Percentiles rank a stretch among this genome's conserved stretches.
These are phyloP conservation scores for Tetrahymena elliotti DNA, from an alignment of 73 alveolate species.

Conservation along the genomic window DNA sequence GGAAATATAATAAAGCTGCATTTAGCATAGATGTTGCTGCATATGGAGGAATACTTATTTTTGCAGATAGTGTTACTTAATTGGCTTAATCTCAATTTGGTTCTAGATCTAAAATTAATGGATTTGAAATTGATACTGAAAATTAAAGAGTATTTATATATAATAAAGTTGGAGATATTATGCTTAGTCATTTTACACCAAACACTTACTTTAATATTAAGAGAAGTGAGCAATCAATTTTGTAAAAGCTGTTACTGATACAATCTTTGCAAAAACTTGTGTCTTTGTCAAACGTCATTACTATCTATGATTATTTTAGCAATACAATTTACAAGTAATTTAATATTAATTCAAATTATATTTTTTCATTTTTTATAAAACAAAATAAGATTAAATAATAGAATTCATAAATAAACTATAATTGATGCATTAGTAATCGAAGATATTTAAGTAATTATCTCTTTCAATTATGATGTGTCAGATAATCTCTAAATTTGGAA, in stretches of 20 bases:
- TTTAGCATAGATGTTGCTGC: background rate
- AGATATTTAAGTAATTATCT: background rate
- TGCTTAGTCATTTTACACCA: background rate
- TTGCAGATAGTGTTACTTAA: background rate
- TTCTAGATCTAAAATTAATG: background rate
- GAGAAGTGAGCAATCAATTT: background rate
- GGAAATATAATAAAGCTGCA: background rate
- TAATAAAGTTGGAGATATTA: background rate
- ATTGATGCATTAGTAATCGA: background rate
- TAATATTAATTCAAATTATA: no score
- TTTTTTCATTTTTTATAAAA: no score
- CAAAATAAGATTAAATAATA: background rate
- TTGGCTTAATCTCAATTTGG: background rate
- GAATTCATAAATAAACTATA: background rate
- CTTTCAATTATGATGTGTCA: background rate
- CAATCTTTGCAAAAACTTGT: background rate
- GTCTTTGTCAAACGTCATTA: background rate
- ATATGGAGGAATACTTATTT: background rate
- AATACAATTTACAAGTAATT: background rate
- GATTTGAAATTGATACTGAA: background rate
- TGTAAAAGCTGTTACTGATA: background rate
- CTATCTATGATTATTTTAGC: background rate
- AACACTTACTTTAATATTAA: background rate
- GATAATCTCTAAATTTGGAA: background rate
- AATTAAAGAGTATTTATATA: background rate